Evolutionary conservation across 2,329 filamentous ascomycete species (phyloP).

Genomic region (Pseudogymnoascus sp.): DNA sequence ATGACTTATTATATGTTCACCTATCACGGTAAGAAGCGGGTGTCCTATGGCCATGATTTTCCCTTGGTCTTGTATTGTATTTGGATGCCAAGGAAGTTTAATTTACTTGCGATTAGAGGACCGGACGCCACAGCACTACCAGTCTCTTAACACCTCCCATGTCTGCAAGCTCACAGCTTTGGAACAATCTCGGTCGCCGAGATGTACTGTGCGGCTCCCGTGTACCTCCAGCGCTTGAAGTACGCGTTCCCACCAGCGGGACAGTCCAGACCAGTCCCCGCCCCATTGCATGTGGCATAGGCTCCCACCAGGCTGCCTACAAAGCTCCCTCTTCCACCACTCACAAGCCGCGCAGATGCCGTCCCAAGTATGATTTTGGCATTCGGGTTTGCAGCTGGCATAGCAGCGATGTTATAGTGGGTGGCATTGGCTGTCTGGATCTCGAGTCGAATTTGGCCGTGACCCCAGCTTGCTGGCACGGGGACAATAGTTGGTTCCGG

Average conservation of each 20-base stretch:
- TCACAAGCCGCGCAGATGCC: neutral
- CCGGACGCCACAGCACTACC: neutral
- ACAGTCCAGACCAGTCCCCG: constrained; percentile 24
- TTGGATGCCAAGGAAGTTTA: neutral
- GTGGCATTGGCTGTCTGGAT: constrained; percentile 4
- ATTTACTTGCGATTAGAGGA: neutral
- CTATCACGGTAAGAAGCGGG: neutral
- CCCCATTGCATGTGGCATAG: constrained; percentile 33
- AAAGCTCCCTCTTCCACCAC: constrained; percentile 25
- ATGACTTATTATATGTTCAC: neutral
- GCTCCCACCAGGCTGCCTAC: constrained; percentile 30
- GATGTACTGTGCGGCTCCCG: neutral
- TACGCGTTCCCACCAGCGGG: constrained; percentile 27
- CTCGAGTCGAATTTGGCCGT: neutral
- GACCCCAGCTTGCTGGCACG: neutral
- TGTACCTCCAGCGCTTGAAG: constrained; percentile 20
- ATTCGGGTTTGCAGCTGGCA: constrained; percentile 7
- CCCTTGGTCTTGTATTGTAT: neutral
- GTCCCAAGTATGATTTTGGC: neutral
- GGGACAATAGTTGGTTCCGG: neutral
- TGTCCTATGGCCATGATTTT: neutral
- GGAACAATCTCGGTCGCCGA: neutral
- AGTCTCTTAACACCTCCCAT: neutral
- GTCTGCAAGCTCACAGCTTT: neutral
- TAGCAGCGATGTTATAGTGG: neutral